Percentiles rank a stretch among this genome's conserved stretches.
phyloP scores from a whole-genome alignment of 2,329 filamentous ascomycete species.

The Ceratocystiopsis sp. region DNA sequence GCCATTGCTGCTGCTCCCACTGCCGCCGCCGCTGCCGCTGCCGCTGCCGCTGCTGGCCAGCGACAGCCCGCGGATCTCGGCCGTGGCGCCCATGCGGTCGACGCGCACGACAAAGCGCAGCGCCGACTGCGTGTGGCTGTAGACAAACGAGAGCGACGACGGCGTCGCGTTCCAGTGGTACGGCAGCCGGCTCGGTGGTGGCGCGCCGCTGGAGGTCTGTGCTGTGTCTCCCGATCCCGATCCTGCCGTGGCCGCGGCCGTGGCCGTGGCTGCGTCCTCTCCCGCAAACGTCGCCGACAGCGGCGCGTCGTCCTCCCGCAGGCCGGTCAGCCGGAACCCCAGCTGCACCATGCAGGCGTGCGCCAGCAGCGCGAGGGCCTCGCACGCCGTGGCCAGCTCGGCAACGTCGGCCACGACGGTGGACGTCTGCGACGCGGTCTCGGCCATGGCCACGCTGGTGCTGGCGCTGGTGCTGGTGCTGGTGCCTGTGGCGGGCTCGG shows the following conservation, averaged over 20 bases:
- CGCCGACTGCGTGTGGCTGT: slow-evolving; percentile 70
- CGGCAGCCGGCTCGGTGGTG: slow-evolving; percentile 38
- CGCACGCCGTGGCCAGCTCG: slow-evolving; percentile 53
- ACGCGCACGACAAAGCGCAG: slow-evolving; percentile 72
- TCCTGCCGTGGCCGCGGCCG: too few relatives aligned
- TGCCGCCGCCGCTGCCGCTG: neutral
- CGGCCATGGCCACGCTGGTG: neutral
- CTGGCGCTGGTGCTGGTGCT: too few relatives aligned
- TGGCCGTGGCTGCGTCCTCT: too few relatives aligned
- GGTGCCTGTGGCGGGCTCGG: too few relatives aligned
- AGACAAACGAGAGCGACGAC: slow-evolving; percentile 65
- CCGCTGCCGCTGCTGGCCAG: slow-evolving; percentile 26
- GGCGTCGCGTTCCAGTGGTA: slow-evolving; percentile 62
- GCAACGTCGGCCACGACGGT: slow-evolving; percentile 20
- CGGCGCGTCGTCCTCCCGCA: slow-evolving; percentile 18
- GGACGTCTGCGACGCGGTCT: neutral
- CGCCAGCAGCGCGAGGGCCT: slow-evolving; percentile 67
- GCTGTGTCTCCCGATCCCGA: too few relatives aligned
- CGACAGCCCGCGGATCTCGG: slow-evolving; percentile 66
- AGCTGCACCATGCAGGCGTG: slow-evolving; percentile 72
- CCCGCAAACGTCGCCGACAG: too few relatives aligned
- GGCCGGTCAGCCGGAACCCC: slow-evolving; percentile 64
- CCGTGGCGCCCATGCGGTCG: slow-evolving; percentile 65
- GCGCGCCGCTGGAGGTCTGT: slow-evolving; percentile 16
- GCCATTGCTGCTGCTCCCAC: neutral